Base-by-base conservation (phyloP, 2,329 filamentous ascomycete species). In the Beauveria bassiana region DNA sequence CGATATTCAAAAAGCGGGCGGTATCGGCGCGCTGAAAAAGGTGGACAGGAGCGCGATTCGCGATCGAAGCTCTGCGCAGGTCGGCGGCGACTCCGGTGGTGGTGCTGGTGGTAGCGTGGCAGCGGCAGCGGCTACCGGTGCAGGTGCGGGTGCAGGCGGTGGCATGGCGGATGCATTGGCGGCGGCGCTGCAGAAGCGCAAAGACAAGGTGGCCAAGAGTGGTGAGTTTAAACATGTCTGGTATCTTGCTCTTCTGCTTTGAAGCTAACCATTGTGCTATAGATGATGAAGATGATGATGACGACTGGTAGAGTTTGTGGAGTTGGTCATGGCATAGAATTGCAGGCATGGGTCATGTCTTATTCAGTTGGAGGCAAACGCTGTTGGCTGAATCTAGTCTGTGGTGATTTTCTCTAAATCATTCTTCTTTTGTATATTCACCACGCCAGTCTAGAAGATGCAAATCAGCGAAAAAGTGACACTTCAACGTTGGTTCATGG, bases 171-270 rank as follows among this genome's bases (percentile, higher is more conserved):
- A 89, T 77, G 93, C 91, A 53, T 77, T 96, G 68, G 90, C 90
- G 63, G 88, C 86, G 63, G 89, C 88, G 62, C 75, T 93, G 68
- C 85, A 88, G 70, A 89, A 90, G 77, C 83, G 93, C 74, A 97
- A 97, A 80, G 86, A 91, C 75, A 96, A 96, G 81, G 93, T 97
- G 72, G 91, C 90, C 77, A 88, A 90, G 73, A 96, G 91, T 81
- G 93, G 93, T 97, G 85, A 86, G 90, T 88, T 58, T 58, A n/a
- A 46, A 5, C 8, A 16, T 8, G 9, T 55, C 7, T 16, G 5
- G n/a, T 16, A 9, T 31, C 20, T 31, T 56, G 22, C 2, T 57
- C 20, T 43, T 55, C 7, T 22, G 38, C 3, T 61, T 43, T 64
- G 34, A 63, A 61, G 69, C 64, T 62, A 56, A 59, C 24, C 42